Evolutionary conservation across 2,329 filamentous ascomycete species (phyloP).

Genomic region (Phialemonium atrogriseum): DNA sequence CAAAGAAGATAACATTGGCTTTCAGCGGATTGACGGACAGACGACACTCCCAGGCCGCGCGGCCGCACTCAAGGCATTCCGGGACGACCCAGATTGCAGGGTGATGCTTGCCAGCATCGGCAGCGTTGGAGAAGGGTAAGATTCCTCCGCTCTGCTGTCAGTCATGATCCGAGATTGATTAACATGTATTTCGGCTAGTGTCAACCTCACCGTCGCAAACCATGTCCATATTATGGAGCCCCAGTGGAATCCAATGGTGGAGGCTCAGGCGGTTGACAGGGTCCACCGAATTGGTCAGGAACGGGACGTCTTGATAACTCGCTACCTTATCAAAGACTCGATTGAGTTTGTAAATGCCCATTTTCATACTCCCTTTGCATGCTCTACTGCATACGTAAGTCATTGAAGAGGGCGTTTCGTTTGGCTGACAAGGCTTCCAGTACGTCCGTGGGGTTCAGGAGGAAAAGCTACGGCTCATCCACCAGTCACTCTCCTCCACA

Average conservation of each 20-base stretch:
- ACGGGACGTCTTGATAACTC: conserved; percentile 16
- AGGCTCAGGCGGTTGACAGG: conserved; percentile 23
- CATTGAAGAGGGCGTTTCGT: no score
- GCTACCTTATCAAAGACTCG: conserved; percentile 18
- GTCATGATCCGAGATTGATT: no score
- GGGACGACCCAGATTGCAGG: conserved; percentile 7
- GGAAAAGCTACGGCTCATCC: conserved; percentile 1
- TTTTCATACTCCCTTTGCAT: background rate
- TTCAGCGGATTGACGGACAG: conserved; percentile 18
- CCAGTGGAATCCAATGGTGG: conserved; percentile 25
- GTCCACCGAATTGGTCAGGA: conserved; percentile 22
- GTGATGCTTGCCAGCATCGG: conserved; percentile 24
- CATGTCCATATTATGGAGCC: conserved; percentile 23
- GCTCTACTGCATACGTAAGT: background rate
- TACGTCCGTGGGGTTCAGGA: background rate
- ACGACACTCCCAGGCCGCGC: conserved; percentile 5
- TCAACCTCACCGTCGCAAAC: conserved; percentile 20
- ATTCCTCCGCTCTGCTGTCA: background rate
- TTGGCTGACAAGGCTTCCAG: no score
- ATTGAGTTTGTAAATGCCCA: conserved; percentile 12
- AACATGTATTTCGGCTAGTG: conserved; percentile 7
- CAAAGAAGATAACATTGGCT: conserved; percentile 5
- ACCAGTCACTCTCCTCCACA: background rate
- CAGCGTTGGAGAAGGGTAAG: conserved; percentile 21
- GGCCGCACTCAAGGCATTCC: conserved; percentile 9